Conservation (phyloP, 495 filamentous ascomycete genomes). For the Corynascus novoguineensis region DNA sequence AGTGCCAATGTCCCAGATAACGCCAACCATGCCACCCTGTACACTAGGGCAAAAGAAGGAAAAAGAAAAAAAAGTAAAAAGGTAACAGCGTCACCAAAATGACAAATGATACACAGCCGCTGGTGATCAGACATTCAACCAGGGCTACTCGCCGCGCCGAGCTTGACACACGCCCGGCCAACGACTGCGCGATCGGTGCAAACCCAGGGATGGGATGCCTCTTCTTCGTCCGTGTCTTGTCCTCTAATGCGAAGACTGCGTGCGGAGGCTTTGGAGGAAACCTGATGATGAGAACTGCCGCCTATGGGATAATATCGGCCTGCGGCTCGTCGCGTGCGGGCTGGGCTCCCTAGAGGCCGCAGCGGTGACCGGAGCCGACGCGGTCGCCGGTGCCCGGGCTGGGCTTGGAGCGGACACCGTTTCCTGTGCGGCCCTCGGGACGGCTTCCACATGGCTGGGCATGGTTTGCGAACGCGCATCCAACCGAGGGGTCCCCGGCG, state of each 20-base stretch:
- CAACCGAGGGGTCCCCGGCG: conserved; percentile 17
- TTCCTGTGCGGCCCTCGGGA: conserved; percentile 23
- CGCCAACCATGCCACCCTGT: not conserved
- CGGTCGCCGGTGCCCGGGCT: not conserved
- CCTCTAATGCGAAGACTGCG: no score
- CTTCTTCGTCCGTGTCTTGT: conserved; percentile 26
- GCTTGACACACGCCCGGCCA: conserved; percentile 16
- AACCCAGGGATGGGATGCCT: conserved; percentile 22
- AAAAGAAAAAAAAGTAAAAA: not conserved
- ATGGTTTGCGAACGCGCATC: not conserved
- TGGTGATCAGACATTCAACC: not conserved
- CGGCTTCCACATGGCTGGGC: conserved; percentile 31
- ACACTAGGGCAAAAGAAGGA: not conserved
- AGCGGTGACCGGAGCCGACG: not conserved
- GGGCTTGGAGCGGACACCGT: no score
- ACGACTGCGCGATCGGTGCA: conserved; percentile 27
- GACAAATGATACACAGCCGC: not conserved
- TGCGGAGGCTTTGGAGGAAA: conserved; percentile 13
- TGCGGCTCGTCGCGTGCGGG: conserved; percentile 2
- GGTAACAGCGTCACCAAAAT: no score
- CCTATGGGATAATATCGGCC: conserved; percentile 14
- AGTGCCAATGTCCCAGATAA: not conserved
- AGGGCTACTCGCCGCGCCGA: not conserved
- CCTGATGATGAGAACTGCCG: conserved; percentile 18
- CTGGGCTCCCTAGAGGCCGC: not conserved